phyloP scores from a whole-genome alignment of 208 protist genomes.

The Trypanosomatidae sp. region DNA sequence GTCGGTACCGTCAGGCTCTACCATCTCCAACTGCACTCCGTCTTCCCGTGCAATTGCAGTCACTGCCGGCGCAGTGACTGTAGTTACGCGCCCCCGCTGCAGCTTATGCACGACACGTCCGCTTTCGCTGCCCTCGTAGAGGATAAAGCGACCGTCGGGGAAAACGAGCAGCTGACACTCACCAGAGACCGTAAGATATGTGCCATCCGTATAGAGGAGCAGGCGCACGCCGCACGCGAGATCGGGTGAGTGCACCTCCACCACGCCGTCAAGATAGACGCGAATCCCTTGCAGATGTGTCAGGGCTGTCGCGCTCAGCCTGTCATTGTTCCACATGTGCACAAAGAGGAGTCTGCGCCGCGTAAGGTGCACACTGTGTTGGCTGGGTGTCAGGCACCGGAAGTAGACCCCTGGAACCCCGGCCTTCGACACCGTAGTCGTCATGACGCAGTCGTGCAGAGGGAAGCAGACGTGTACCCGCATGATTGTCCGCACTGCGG shows the following conservation, averaged over 20 bases:
- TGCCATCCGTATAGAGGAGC: constrained; percentile 43
- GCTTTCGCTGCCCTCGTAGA: constrained; percentile 1
- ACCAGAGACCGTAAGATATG: constrained; percentile 29
- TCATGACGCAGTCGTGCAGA: constrained; percentile 14
- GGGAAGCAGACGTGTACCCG: constrained; percentile 17
- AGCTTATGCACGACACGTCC: constrained; percentile 12
- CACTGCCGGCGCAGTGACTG: background rate
- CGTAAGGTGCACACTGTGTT: background rate
- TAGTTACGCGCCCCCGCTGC: constrained; percentile 5
- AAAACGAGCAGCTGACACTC: constrained; percentile 6
- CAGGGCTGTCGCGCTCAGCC: constrained; percentile 24
- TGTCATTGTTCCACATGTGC: constrained; percentile 36
- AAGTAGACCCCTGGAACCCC: constrained; percentile 18
- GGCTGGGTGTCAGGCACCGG: constrained; percentile 9
- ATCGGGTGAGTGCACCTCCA: constrained; percentile 41
- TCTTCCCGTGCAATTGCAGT: constrained; percentile 19
- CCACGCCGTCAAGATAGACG: constrained; percentile 48
- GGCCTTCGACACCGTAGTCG: background rate
- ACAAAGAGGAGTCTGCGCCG: constrained; percentile 21
- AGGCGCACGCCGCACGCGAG: constrained; percentile 29
- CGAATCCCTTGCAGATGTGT: constrained; percentile 21
- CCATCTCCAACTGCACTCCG: constrained; percentile 13
- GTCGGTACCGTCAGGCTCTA: background rate
- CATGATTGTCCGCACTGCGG: constrained; percentile 13
- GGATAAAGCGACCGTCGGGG: constrained; percentile 10